These are phyloP conservation scores for Sordariomycetes sp. DNA, from an alignment of 2,329 filamentous ascomycete genomes.

Conservation along the genomic window DNA sequence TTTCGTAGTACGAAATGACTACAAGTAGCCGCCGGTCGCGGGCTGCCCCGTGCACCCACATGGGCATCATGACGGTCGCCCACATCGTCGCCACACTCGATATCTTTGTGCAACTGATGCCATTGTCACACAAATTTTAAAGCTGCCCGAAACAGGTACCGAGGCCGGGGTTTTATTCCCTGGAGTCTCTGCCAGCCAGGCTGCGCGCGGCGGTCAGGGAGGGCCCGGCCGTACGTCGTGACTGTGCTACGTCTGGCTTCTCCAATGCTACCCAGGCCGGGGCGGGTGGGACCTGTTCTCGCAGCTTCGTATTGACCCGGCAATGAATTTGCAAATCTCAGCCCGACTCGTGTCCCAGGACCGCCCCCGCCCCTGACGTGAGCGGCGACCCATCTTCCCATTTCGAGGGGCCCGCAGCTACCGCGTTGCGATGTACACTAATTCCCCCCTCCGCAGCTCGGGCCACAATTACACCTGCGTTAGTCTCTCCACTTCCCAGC, in stretches of 20 bases:
- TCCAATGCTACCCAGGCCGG: background rate
- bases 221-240: background rate
- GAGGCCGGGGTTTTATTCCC: background rate
- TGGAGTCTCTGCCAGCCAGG: background rate
- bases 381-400: background rate
- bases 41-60: background rate
- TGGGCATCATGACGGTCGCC: background rate
- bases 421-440: background rate
- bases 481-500: background rate
- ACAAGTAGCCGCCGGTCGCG: too few species aligned
- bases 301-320: too few species aligned
- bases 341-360: too few species aligned
- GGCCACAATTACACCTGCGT: background rate
- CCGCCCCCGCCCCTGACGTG: background rate
- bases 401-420: background rate
- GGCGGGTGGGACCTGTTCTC: background rate
- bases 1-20: too few species aligned
- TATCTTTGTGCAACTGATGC: background rate
- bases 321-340: too few species aligned
- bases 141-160: background rate
- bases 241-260: background rate
- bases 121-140: background rate
- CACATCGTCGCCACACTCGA: background rate
- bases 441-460: background rate
- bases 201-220: background rate